Evolutionary conservation across 257 asterid genomes (phyloP).

Genomic region (Jaltomata sinuosa): DNA sequence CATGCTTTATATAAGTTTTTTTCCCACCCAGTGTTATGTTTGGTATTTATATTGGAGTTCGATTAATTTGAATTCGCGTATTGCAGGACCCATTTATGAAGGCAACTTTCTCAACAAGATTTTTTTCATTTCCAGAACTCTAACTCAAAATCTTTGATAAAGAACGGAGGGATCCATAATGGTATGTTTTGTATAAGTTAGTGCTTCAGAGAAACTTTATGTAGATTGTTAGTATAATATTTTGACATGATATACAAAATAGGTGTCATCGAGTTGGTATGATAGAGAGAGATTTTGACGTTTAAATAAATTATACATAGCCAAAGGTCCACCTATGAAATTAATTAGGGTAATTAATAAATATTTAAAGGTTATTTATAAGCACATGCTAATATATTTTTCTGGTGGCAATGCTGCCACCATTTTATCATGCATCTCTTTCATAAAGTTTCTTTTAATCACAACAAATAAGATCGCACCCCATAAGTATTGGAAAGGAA

Average conservation of each 20-base stretch:
- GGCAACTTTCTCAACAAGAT: too few relatives aligned
- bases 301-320: not conserved
- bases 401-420: not conserved
- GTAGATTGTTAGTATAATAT: not conserved
- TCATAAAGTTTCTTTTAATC: not conserved
- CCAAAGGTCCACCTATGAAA: not conserved
- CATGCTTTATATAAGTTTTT: not conserved
- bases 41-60: too few relatives aligned
- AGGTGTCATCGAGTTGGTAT: not conserved
- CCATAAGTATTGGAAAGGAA: not conserved
- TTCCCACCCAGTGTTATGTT: too few relatives aligned
- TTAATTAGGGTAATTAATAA: not conserved
- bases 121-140: too few relatives aligned
- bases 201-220: not conserved
- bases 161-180: too few relatives aligned
- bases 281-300: not conserved
- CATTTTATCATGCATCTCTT: not conserved
- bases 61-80: too few relatives aligned
- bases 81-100: too few relatives aligned
- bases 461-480: not conserved
- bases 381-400: not conserved
- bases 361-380: not conserved
- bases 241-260: not conserved
- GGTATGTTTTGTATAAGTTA: not conserved
- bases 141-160: too few relatives aligned